A percentile compares a stretch with the other conserved stretches of the same genome.
phyloP scores from a whole-genome alignment of 1,139 yeast species.

The Taphrina betulina region DNA sequence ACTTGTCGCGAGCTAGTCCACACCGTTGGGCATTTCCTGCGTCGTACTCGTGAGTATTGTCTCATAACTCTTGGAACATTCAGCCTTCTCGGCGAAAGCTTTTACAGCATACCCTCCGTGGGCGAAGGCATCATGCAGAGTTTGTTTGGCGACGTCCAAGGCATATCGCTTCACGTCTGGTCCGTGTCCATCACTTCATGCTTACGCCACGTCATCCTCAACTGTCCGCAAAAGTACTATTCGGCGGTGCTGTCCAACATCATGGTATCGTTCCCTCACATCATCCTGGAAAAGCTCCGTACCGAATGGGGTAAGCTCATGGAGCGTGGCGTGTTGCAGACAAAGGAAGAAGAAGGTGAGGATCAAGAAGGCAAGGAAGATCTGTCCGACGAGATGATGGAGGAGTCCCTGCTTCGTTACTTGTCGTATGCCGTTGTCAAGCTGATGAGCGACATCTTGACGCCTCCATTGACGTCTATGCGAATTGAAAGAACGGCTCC shows the following conservation, averaged over 20 bases:
- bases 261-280: slow-evolving; percentile 70
- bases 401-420: slow-evolving; percentile 89
- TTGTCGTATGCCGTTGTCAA: slow-evolving; percentile 92
- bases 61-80: slow-evolving; percentile 78
- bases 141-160: slow-evolving; percentile 77
- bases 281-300: slow-evolving; percentile 68
- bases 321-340: slow-evolving; percentile 35
- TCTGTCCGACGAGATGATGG: slow-evolving; percentile 97
- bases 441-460: slow-evolving; percentile 48
- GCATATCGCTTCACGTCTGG: slow-evolving; percentile 94
- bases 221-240: slow-evolving; percentile 74
- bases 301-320: slow-evolving; percentile 64
- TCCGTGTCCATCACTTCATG: slow-evolving; percentile 91
- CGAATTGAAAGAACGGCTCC: slow-evolving; percentile 18
- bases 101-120: slow-evolving; percentile 80
- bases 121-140: slow-evolving; percentile 79
- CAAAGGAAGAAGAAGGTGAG: slow-evolving; percentile 44
- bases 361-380: slow-evolving; percentile 69
- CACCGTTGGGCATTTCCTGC: slow-evolving; percentile 92
- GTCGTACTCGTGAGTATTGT: slow-evolving; percentile 95
- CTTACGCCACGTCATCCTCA: slow-evolving; percentile 77
- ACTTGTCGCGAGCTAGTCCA: slow-evolving; percentile 96
- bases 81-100: slow-evolving; percentile 82
- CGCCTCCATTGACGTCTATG: slow-evolving; percentile 19
- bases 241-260: slow-evolving; percentile 71